These are phyloP conservation scores for Fusarium heterosporum DNA, from an alignment of 2,329 filamentous ascomycete species.

Conservation along the genomic window DNA sequence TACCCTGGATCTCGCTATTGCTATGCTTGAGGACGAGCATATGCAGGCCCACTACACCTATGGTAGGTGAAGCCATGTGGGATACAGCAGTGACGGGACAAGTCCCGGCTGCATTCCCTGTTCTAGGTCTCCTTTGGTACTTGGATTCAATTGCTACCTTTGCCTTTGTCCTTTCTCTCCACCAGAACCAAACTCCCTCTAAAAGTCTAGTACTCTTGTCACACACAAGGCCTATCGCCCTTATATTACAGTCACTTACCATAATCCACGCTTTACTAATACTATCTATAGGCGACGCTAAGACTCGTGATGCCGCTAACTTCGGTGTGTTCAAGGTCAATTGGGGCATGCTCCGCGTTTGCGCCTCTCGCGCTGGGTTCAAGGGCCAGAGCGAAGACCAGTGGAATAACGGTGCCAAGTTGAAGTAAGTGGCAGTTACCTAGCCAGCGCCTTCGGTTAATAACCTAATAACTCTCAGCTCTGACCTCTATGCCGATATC, in stretches of 20 bases:
- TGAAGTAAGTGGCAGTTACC: slow-evolving; percentile 5
- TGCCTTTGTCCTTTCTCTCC: no score
- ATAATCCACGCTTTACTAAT: no score
- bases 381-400: background rate
- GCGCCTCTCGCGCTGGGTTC: background rate
- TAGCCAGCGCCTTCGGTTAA: no score
- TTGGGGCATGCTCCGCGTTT: slow-evolving; percentile 4
- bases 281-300: background rate
- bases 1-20: background rate
- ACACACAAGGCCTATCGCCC: no score
- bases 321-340: slow-evolving; percentile 5
- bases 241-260: no score
- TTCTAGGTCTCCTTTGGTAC: no score
- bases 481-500: slow-evolving; percentile 1
- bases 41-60: background rate
- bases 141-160: no score
- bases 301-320: slow-evolving; percentile 4
- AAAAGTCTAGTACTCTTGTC: no score
- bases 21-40: slow-evolving; percentile 5
- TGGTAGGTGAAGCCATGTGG: background rate
- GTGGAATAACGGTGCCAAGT: background rate
- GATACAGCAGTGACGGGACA: no score
- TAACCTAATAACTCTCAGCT: background rate
- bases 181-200: no score
- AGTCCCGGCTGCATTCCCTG: no score